These are phyloP conservation scores for Microcyclospora pomicola DNA, from an alignment of 2,329 filamentous ascomycete genomes.

Conservation along the genomic window DNA sequence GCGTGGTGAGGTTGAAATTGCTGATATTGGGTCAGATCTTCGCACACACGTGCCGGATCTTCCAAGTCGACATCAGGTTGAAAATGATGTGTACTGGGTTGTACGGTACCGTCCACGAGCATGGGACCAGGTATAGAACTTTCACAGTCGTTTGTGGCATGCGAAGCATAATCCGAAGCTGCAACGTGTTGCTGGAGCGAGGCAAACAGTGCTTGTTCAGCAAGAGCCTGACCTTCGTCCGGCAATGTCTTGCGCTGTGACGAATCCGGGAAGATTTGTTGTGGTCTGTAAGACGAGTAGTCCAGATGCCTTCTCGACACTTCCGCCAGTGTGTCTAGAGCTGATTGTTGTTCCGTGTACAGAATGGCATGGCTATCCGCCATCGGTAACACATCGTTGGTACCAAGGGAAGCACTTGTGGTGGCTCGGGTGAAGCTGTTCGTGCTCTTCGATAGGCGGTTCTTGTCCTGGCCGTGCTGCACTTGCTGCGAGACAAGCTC, in stretches of 20 bases:
- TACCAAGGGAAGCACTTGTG: background rate
- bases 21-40: background rate
- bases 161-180: background rate
- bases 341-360: constrained; percentile 50
- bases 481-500: constrained; percentile 39
- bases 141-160: too few species aligned
- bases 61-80: background rate
- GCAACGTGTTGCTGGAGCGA: constrained; percentile 1
- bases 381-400: background rate
- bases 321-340: constrained; percentile 74
- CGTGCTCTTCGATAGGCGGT: background rate
- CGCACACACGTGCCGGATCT: too few species aligned
- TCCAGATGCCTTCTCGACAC: constrained; percentile 67
- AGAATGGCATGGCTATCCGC: background rate
- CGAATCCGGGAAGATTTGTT: background rate
- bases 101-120: background rate
- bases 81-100: background rate
- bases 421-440: background rate
- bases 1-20: too few species aligned
- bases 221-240: constrained; percentile 1
- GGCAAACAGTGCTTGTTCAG: constrained; percentile 4
- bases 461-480: background rate
- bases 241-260: background rate
- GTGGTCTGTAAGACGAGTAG: constrained; percentile 33
- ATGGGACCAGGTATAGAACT: too few species aligned